phyloP scores from a whole-genome alignment of 352 stramenopile species.

The Globisporangium apiculatum region DNA sequence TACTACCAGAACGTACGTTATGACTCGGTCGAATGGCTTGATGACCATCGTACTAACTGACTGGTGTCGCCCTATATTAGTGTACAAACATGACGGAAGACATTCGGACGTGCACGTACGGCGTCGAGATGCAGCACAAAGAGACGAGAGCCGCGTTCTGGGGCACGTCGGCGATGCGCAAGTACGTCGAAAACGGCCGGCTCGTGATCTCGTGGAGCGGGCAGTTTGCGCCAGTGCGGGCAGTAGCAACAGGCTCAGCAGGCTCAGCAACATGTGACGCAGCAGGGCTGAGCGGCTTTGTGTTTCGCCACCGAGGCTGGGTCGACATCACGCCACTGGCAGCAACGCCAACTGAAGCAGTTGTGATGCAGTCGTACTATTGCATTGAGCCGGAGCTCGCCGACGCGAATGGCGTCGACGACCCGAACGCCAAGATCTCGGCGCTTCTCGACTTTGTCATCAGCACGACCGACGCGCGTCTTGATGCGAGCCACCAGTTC shows the following conservation, averaged over 20 bases:
- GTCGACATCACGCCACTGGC: slow-evolving; percentile 10
- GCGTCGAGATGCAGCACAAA: slow-evolving; percentile 14
- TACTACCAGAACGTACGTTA: slow-evolving; percentile 12
- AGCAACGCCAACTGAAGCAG: slow-evolving; percentile 4
- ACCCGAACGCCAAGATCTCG: slow-evolving; percentile 10
- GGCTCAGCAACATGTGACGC: too few relatives aligned
- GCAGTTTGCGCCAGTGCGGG: neutral
- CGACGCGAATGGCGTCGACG: neutral
- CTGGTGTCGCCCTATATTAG: neutral
- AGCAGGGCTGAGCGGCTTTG: slow-evolving; percentile 2
- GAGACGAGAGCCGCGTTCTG: slow-evolving; percentile 11
- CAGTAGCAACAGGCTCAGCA: neutral
- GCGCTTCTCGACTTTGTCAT: slow-evolving; percentile 15
- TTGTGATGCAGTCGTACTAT: slow-evolving; percentile 15
- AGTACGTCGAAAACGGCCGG: slow-evolving; percentile 13
- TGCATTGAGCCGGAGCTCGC: slow-evolving; percentile 9
- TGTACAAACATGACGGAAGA: slow-evolving; percentile 16
- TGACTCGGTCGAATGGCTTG: too few relatives aligned
- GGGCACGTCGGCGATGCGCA: slow-evolving; percentile 10
- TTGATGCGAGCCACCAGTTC: slow-evolving; percentile 13
- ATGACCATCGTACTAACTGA: too few relatives aligned
- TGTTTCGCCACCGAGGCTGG: slow-evolving; percentile 11
- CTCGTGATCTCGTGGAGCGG: slow-evolving; percentile 11
- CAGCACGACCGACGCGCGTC: slow-evolving; percentile 5
- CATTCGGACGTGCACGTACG: slow-evolving; percentile 10